Base-by-base conservation (phyloP, 495 filamentous ascomycete genomes). In the Monascus purpureus region DNA sequence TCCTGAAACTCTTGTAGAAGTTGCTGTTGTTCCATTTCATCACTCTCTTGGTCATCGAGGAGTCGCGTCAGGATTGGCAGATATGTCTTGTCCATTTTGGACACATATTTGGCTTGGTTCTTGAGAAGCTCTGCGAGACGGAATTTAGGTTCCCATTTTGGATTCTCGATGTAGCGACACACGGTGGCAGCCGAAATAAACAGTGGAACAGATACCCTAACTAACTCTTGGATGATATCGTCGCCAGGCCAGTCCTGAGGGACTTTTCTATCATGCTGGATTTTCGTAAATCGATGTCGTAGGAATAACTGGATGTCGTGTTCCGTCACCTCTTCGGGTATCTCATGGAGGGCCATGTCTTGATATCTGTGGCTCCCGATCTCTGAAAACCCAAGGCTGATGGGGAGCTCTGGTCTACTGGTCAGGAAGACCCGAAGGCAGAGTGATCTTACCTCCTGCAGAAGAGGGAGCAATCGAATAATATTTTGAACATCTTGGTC, bases 351-450 rank as follows among this genome's bases (percentile, higher is more conserved):
- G 17, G 31, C 33, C 9, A 57, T 13, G 13, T 51, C 35, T 12
- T 53, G 33, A 29, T 50, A 40, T 2, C 40, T 28, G 26, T 42
- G 28, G 11, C 43, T 29, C 4, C 28, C 6, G 23, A 50, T 45
- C 1, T 38, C 17, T 19, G 15, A 9, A 29, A 63, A 59, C 0
- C 50, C 53, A 12, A 46, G 47, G 0, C 47, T 44, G 29, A 69
- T 59, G 2, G 54, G 50, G 5, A 62, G 35, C 37, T 70, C 60
- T 17, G 65, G 65, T 32, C 67, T 43, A 30, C 65, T 59, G 0
- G 59, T 63, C 9, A 63, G 13, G n/a, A 61, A 63, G 5, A 61
- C 16, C 3, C 42, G 41, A 0, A 59, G 18, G 9, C 33, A 16
- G 8, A 54, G 13, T 0, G 30, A 30, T 9, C 29, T 36, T 12